Conservation (phyloP, 23 red algal species). For the Gracilaria domingensis region DNA sequence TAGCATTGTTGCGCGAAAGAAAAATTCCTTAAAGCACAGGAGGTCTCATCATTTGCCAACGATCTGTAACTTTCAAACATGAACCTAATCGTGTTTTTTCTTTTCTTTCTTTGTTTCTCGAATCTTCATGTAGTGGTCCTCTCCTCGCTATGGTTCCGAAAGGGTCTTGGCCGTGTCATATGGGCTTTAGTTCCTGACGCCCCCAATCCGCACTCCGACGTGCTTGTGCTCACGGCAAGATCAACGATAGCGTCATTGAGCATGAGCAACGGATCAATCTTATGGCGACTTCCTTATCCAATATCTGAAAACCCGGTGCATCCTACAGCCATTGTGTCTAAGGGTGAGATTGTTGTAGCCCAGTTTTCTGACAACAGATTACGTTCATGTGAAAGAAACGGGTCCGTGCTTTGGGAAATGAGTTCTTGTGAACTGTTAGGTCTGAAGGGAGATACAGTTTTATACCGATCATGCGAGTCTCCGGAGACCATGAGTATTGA, state of each 20-base stretch:
- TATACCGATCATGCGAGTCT: constrained; percentile 15
- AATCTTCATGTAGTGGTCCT: background rate
- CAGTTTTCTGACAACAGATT: constrained; percentile 24
- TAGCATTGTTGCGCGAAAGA: background rate
- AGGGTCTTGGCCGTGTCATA: constrained; percentile 18
- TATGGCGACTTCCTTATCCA: constrained; percentile 37
- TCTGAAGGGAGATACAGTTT: background rate
- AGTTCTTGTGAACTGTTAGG: constrained; percentile 12
- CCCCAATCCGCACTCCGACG: background rate
- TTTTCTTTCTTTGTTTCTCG: background rate
- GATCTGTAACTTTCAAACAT: background rate
- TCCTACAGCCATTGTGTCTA: constrained; percentile 7
- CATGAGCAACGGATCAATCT: constrained; percentile 6
- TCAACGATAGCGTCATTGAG: constrained; percentile 16
- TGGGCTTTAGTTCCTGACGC: background rate
- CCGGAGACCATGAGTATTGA: background rate
- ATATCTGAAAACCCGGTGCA: background rate
- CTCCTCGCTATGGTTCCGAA: constrained; percentile 15
- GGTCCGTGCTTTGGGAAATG: background rate
- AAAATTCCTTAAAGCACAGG: background rate
- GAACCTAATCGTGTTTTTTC: background rate
- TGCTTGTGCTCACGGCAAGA: constrained; percentile 26
- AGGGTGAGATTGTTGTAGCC: background rate
- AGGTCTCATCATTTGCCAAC: background rate
- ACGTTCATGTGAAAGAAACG: constrained; percentile 13